Evolutionary conservation across 2,329 filamentous ascomycete species (phyloP).

Genomic region (Arthroderma sp.): DNA sequence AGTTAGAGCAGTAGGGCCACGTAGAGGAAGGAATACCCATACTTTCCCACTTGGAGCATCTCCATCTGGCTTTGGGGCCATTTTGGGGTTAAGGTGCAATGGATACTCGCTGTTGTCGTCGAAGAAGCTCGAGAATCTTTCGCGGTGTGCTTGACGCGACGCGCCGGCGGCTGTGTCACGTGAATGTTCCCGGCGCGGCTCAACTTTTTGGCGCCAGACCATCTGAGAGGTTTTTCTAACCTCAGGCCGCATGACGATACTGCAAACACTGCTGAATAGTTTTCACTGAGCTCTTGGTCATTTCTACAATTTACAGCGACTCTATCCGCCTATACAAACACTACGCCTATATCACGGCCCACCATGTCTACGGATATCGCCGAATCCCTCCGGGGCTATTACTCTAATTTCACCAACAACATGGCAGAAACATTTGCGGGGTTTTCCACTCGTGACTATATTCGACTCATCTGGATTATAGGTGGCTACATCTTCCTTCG

Average conservation of each 20-base stretch:
- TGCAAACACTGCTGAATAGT: too few species aligned
- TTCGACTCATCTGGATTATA: slow-evolving; percentile 59
- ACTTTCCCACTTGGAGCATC: neutral
- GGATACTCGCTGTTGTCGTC: neutral
- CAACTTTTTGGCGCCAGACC: too few species aligned
- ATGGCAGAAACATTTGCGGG: slow-evolving; percentile 29
- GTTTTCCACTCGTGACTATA: slow-evolving; percentile 34
- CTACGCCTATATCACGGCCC: neutral
- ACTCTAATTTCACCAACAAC: slow-evolving; percentile 26
- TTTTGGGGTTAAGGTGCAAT: neutral
- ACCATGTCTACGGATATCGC: neutral
- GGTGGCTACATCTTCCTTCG: slow-evolving; percentile 61
- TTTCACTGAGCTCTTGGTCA: too few species aligned
- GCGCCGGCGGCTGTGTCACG: neutral
- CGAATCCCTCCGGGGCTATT: neutral
- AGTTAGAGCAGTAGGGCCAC: neutral
- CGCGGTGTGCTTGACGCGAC: neutral
- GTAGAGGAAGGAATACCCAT: neutral
- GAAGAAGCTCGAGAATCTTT: neutral
- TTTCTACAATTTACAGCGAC: too few species aligned
- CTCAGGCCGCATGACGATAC: too few species aligned
- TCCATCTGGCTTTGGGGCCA: neutral
- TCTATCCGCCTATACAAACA: too few species aligned
- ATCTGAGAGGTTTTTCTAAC: too few species aligned
- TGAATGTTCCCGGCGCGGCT: neutral